Evolutionary conservation across 1,284 basidiomycete genomes (phyloP), one percentile per base, ranked within the genome.

Genomic region (Anthracocystis setariae): DNA sequence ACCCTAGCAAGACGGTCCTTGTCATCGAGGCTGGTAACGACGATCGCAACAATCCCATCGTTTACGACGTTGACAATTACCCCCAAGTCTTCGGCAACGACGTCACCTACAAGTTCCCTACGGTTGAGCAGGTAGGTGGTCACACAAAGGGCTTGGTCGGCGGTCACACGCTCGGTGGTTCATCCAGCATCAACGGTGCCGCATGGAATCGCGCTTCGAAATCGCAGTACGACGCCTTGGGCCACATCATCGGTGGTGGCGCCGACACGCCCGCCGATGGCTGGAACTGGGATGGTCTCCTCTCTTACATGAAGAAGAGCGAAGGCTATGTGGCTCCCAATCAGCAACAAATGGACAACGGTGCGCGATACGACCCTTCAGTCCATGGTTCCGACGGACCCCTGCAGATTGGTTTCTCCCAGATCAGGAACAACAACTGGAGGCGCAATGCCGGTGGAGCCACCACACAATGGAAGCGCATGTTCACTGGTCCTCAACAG

Each of bases 401-500:
- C 0, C 84, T 90, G 0, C 86, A 87, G 67, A 86, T 88, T 42
- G 77, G 73, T 1, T 85, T 83, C 67, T 76, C 82, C 42, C 76
- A 62, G 29, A 29, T 29, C 37, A 84, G 37, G 45, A 52, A 20
- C 40, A 48, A 43, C 51, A 38, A 33, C 8, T 29, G 29, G 29
- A 29, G 12, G 29, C 18, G 21, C 23, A 20, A 12, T 29, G 29
- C 29, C 3, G 47, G 62, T 1, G 55, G 65, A 12, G 46, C 55
- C 10, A 38, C 46, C 5, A 50, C 47, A 20, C 3, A 86, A 54
- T 72, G 65, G 57, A 56, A 42, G 13, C 50, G 76, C 5, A 89
- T 89, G 86, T 89, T 86, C 68, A 86, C 86, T 8, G 88, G 88
- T 2, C 86, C 86, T 2, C 86, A 88, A 57, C 87, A 88, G 72